A percentile compares a stretch with the other conserved stretches of the same genome.
Conservation (phyloP, 2,329 filamentous ascomycete species). For the Cercospora canescens region DNA sequence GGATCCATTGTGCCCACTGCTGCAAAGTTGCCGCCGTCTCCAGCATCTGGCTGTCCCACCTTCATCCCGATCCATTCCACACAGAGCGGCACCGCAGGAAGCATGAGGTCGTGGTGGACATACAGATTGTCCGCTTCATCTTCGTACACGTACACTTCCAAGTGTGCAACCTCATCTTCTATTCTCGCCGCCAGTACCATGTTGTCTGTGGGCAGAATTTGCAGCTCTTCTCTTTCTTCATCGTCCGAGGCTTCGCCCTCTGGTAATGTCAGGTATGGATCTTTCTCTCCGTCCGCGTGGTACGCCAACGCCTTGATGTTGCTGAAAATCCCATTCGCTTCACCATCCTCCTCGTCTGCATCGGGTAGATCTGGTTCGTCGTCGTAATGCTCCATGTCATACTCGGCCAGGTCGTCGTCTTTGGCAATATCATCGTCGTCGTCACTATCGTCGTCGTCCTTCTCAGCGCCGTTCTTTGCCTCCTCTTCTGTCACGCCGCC, state of each 20-base stretch:
- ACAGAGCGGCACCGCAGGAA: slow-evolving; percentile 92
- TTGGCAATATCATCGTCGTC: slow-evolving; percentile 32
- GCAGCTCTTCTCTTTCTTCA: slow-evolving; percentile 88
- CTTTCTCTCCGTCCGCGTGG: slow-evolving; percentile 89
- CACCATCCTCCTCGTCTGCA: slow-evolving; percentile 61
- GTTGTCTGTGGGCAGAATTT: slow-evolving; percentile 91
- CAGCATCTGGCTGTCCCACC: slow-evolving; percentile 67
- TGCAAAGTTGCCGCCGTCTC: slow-evolving; percentile 81
- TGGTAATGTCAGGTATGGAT: slow-evolving; percentile 92
- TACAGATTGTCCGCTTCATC: slow-evolving; percentile 95
- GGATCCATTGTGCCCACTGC: slow-evolving; percentile 97
- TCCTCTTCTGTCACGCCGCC: slow-evolving; percentile 32
- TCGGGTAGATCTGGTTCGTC: slow-evolving; percentile 61
- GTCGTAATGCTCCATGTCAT: slow-evolving; percentile 94
- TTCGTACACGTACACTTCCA: slow-evolving; percentile 98
- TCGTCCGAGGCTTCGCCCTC: slow-evolving; percentile 69
- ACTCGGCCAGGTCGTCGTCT: slow-evolving; percentile 92
- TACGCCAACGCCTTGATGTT: slow-evolving; percentile 93
- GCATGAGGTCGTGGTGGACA: slow-evolving; percentile 99
- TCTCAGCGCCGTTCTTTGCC: slow-evolving; percentile 75
- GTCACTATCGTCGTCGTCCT: slow-evolving; percentile 41
- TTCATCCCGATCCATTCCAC: slow-evolving; percentile 94
- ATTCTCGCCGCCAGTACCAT: slow-evolving; percentile 88
- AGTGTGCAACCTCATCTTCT: slow-evolving; percentile 93
- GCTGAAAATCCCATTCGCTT: slow-evolving; percentile 73